These are phyloP conservation scores for Leavenworthia alabamica DNA, from an alignment of 345 rosid species.

Conservation along the genomic window DNA sequence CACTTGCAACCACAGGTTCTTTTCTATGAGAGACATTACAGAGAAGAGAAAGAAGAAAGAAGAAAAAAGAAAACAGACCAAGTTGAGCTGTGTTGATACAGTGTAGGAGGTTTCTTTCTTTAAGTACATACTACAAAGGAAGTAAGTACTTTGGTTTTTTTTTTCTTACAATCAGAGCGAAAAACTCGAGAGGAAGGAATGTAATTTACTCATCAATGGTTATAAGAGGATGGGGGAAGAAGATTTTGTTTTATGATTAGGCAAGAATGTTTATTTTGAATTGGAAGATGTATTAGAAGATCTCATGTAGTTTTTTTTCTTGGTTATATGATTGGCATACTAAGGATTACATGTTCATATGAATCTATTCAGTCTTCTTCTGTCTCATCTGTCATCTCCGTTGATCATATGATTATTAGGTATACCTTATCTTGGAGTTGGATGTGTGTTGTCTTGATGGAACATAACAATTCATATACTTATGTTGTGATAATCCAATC, in stretches of 20 bases:
- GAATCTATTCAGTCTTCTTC: neutral
- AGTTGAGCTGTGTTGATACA: slow-evolving; percentile 17
- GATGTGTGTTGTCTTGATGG: too few species aligned
- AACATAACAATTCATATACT: too few species aligned
- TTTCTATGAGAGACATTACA: slow-evolving; percentile 68
- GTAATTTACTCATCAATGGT: neutral
- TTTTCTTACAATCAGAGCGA: slow-evolving; percentile 8
- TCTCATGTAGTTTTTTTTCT: neutral
- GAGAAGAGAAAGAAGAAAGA: slow-evolving; percentile 44
- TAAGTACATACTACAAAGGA: slow-evolving; percentile 26
- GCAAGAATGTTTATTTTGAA: neutral
- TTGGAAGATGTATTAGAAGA: neutral
- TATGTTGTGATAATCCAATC: too few species aligned
- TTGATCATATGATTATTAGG: too few species aligned
- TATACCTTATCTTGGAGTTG: too few species aligned
- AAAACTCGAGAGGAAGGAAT: neutral
- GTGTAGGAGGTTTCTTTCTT: slow-evolving; percentile 8
- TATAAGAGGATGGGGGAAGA: slow-evolving; percentile 3
- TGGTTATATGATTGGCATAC: neutral
- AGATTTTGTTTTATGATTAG: slow-evolving; percentile 10
- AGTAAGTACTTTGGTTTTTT: slow-evolving; percentile 20
- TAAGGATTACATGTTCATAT: slow-evolving; percentile 18
- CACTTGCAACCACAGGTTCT: slow-evolving; percentile 97
- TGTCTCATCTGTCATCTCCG: neutral
- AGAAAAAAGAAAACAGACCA: neutral